A percentile compares a stretch with the other conserved stretches of the same genome.
Evolutionary conservation across 2,329 filamentous ascomycete genomes (phyloP).

Genomic region (Monilinia vaccinii-corymbosi): DNA sequence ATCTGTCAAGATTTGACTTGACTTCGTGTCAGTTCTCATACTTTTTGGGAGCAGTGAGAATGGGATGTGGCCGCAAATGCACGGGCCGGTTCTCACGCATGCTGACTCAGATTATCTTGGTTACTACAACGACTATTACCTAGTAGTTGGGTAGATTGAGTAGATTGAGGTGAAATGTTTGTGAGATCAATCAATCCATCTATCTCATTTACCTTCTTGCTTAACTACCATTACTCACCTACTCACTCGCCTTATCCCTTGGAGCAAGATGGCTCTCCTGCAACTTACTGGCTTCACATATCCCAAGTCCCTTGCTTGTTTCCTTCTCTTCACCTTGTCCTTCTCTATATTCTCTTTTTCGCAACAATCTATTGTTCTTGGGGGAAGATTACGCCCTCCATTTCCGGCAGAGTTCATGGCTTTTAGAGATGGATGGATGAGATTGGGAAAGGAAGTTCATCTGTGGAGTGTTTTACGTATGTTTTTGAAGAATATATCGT

Average conservation of each 20-base stretch:
- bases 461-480: constrained; percentile 6
- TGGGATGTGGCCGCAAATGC: background rate
- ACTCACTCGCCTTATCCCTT: background rate
- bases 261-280: background rate
- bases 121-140: too few relatives aligned
- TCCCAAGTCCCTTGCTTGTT: background rate
- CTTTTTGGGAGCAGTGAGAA: background rate
- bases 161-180: too few relatives aligned
- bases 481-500: background rate
- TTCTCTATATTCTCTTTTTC: constrained; percentile 1
- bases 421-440: background rate
- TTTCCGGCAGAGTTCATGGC: background rate
- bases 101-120: background rate
- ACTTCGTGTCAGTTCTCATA: too few relatives aligned
- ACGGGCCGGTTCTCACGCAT: background rate
- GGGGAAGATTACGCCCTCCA: background rate
- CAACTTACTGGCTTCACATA: background rate
- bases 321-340: background rate
- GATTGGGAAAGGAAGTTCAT: background rate
- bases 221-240: too few relatives aligned
- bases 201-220: background rate
- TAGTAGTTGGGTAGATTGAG: too few relatives aligned
- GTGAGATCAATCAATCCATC: too few relatives aligned
- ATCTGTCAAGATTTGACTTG: too few relatives aligned
- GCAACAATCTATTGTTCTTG: background rate